Evolutionary conservation across 305 asterid species (phyloP).

Genomic region (Rubia peregrina): DNA sequence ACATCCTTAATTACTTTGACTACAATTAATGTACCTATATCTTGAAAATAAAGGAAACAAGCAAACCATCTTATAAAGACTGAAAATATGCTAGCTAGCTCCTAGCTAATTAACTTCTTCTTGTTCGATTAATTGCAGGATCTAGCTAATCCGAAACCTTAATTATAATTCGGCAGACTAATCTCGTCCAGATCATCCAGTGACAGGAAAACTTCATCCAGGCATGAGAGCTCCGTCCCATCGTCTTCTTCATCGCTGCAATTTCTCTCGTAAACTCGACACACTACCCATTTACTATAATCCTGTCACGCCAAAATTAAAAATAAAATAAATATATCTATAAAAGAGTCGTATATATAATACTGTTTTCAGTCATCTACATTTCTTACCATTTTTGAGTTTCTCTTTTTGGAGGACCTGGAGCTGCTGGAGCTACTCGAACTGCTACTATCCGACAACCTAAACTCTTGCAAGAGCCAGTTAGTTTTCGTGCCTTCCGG

Average conservation of each 20-base stretch:
- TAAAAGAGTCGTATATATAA: background rate
- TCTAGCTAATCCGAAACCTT: slow-evolving; percentile 4
- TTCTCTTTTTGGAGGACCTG: slow-evolving; percentile 49
- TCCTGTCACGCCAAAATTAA: slow-evolving; percentile 36
- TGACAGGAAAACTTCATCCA: slow-evolving; percentile 90
- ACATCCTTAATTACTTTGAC: slow-evolving; percentile 1
- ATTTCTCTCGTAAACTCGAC: slow-evolving; percentile 66
- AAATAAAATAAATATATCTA: background rate
- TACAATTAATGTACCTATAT: background rate
- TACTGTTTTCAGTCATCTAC: background rate
- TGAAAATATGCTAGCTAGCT: slow-evolving; percentile 8
- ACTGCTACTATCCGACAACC: slow-evolving; percentile 30
- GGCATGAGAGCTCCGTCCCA: slow-evolving; percentile 77
- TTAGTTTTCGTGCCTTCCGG: slow-evolving; percentile 51
- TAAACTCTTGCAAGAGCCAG: slow-evolving; percentile 87
- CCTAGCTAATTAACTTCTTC: slow-evolving; percentile 9
- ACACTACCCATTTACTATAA: slow-evolving; percentile 74
- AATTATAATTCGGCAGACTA: slow-evolving; percentile 41
- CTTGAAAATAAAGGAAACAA: background rate
- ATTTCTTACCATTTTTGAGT: slow-evolving; percentile 33
- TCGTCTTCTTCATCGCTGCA: slow-evolving; percentile 41
- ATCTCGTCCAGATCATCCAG: slow-evolving; percentile 86
- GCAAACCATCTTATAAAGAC: background rate
- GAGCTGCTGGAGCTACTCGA: slow-evolving; percentile 26
- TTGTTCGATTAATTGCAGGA: background rate